Evolutionary conservation across 257 asterid genomes (phyloP), one percentile per base, ranked within the genome.

Genomic region (Linaria vulgaris): DNA sequence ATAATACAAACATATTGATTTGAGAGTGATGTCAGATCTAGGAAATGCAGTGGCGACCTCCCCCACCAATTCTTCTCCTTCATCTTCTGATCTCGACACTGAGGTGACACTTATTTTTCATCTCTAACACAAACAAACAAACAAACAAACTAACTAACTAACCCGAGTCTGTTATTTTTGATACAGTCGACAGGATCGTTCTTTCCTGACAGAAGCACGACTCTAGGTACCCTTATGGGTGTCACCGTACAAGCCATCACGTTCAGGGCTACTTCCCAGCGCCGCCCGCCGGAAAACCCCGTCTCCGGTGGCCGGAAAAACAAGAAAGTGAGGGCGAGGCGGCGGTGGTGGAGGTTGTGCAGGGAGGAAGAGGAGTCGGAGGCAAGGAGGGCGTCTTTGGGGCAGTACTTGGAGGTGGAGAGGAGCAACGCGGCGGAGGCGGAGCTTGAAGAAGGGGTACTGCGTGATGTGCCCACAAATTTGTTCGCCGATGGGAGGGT

Each of bases 151-250:
- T n/a, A n/a, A n/a, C n/a, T n/a, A n/a, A n/a, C n/a, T n/a, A n/a
- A n/a, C n/a, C n/a, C n/a, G n/a, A n/a, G n/a, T n/a, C n/a, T n/a
- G n/a, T n/a, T n/a, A n/a, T n/a, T n/a, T n/a, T n/a, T n/a, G n/a
- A n/a, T n/a, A n/a, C 88, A 91, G 97, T 92, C 99, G 20, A 92
- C 99, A 49, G 97, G 99, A 21, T 92, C 99, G 4, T 92, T 92
- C 78, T 92, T 92, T 76, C 99, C 83, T 76, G 99, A 92, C 80
- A 80, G 87, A 74, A 92, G 97, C 75, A 92, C 90, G 3, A 77
- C 95, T 0, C 61, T 92, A 21, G 99, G 99, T 17, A 85, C 89
- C 0, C 78, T 92, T 12, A 89, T 92, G 99, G 99, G 99, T 15
- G 96, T 92, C 0, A 85, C 84, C 0, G 76, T 83, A 70, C 96